Percentiles rank a stretch among this genome's conserved stretches.
phyloP scores from a whole-genome alignment of 2,329 filamentous ascomycete genomes.

The Colletotrichum higginsianum region DNA sequence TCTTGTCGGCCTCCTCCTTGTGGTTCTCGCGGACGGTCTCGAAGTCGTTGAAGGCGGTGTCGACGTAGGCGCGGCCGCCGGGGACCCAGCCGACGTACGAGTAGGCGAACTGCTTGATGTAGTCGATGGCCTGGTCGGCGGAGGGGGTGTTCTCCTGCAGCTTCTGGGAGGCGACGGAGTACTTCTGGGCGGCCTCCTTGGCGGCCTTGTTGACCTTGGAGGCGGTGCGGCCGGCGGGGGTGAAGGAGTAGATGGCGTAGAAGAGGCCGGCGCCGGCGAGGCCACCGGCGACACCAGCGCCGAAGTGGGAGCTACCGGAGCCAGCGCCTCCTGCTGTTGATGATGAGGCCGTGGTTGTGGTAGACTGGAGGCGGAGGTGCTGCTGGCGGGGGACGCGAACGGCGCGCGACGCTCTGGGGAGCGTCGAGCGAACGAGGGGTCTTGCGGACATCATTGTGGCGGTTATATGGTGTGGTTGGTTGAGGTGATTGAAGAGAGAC shows the following conservation, averaged over 20 bases:
- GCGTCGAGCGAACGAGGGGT: conserved; percentile 47
- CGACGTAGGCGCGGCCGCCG: conserved; percentile 77
- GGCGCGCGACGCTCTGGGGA: conserved; percentile 49
- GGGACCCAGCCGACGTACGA: conserved; percentile 81
- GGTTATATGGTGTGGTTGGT: not conserved
- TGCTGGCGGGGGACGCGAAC: conserved; percentile 48
- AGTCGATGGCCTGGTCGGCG: conserved; percentile 76
- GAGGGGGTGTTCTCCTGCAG: conserved; percentile 75
- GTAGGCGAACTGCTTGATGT: conserved; percentile 76
- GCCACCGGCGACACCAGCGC: conserved; percentile 60
- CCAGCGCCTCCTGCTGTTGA: conserved; percentile 45
- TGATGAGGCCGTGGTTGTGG: conserved; percentile 52
- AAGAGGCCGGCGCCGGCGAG: conserved; percentile 59
- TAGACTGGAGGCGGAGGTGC: conserved; percentile 58
- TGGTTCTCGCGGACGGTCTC: conserved; percentile 78
- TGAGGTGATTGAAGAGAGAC: not conserved
- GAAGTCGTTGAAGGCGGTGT: conserved; percentile 78
- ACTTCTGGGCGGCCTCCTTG: conserved; percentile 72
- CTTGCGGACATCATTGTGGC: conserved; percentile 51
- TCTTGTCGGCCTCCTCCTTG: conserved; percentile 77
- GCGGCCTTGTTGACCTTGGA: conserved; percentile 62
- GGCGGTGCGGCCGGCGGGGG: conserved; percentile 59
- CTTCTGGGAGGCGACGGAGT: conserved; percentile 72
- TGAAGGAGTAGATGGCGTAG: conserved; percentile 61
- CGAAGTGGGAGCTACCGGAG: conserved; percentile 53